Evolutionary conservation across 441 rosid genomes (phyloP), one percentile per base, ranked within the genome.

Genomic region (Erodium chrysanthum): DNA sequence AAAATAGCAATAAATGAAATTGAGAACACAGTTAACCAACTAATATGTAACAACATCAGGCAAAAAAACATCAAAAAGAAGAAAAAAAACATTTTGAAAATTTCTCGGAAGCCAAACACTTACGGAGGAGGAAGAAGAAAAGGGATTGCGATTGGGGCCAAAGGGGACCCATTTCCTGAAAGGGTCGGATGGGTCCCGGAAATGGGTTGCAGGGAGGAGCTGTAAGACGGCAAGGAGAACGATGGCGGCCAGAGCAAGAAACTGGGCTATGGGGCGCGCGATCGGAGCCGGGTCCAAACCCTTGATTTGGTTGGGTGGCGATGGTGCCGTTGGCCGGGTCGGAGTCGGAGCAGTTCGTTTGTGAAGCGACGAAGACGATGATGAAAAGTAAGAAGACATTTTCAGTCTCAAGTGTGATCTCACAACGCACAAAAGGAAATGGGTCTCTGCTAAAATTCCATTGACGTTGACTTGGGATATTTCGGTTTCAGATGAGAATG

Each of bases 171-270:
- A 80, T 44, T 62, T 83, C 67, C 83, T 73, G 40, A 66, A 52
- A 71, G 80, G 82, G 27, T 83, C 82, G 1, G 65, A 46, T 0
- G 84, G 78, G 74, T 83, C 65, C 0, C 82, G 82, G 56, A 80
- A 69, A 73, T 80, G 86, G 48, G 86, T 76, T 27, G 82, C 82
- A 33, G 86, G 84, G 15, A 78, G 68, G 66, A 78, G 69, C 76
- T 83, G 84, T 12, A 83, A 71, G 66, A 75, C 60, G 9, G 70
- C 75, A 22, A 80, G 78, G 65, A 59, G 35, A 1, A 76, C 0
- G 40, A 80, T 68, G 56, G 77, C 59, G 10, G 62, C 78, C 12
- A 76, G 48, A 10, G 86, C 76, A 21, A 80, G 56, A 35, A 66
- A 66, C 52, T 73, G 78, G 64, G 69, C 46, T 0, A 76, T 0